These are phyloP conservation scores for Astrothelium macrocarpum DNA, from an alignment of 495 filamentous ascomycete species.

Conservation along the genomic window DNA sequence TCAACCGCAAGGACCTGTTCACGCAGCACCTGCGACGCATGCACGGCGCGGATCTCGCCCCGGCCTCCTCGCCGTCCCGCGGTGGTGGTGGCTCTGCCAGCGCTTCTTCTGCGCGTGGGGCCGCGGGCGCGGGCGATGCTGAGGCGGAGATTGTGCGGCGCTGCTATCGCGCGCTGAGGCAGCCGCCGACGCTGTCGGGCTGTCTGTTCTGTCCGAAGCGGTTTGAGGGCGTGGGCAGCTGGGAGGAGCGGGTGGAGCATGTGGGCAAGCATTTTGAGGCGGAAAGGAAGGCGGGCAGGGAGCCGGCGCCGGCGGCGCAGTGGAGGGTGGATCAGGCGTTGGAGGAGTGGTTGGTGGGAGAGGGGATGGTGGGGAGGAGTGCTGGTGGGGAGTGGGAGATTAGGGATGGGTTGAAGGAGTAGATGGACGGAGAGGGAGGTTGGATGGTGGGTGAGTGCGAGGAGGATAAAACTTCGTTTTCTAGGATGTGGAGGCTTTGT, in stretches of 20 bases:
- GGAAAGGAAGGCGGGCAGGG: constrained; percentile 24
- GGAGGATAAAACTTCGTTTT: too few relatives aligned
- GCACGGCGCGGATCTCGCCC: too few relatives aligned
- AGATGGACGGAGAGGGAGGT: neutral
- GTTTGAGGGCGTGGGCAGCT: constrained; percentile 56
- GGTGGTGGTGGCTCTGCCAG: constrained; percentile 11
- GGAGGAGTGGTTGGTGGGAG: constrained; percentile 42
- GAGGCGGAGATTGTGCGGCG: constrained; percentile 41
- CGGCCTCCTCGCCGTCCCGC: too few relatives aligned
- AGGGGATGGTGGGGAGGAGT: constrained; percentile 35
- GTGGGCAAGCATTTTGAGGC: constrained; percentile 73
- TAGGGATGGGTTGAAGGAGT: neutral
- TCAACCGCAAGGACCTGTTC: constrained; percentile 90
- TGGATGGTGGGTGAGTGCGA: neutral
- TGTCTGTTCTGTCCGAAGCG: constrained; percentile 58
- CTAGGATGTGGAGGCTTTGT: too few relatives aligned
- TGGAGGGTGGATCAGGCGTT: constrained; percentile 40
- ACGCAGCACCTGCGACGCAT: constrained; percentile 90
- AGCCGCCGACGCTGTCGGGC: constrained; percentile 48
- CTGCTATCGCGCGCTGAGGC: constrained; percentile 51
- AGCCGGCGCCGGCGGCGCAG: constrained; percentile 25
- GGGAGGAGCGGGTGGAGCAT: constrained; percentile 87
- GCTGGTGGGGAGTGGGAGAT: neutral
- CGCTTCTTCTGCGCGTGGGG: too few relatives aligned
- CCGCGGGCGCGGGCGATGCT: constrained; percentile 35